A percentile compares a stretch with the other conserved stretches of the same genome.
phyloP scores from a whole-genome alignment of 2,329 filamentous ascomycete species.

The Bipolaris cookei region DNA sequence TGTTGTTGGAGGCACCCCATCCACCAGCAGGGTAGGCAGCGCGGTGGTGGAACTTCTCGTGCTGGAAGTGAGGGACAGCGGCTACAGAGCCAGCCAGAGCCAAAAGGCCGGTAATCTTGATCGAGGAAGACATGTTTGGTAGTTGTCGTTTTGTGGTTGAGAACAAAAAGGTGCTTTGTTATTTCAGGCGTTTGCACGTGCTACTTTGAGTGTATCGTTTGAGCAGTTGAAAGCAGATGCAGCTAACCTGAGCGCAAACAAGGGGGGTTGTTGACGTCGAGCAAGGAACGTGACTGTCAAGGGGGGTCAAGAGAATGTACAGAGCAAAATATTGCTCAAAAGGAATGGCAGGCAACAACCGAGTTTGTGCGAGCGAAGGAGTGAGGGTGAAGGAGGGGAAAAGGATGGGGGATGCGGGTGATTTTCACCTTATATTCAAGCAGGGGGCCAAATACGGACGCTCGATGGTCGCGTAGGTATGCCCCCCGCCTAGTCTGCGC shows the following conservation, averaged over 20 bases:
- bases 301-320: conserved; percentile 19
- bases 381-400: conserved; percentile 6
- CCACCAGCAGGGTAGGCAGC: conserved; percentile 42
- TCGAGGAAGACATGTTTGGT: conserved; percentile 45
- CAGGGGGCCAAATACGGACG: conserved; percentile 5
- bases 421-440: conserved; percentile 11
- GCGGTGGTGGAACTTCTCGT: conserved; percentile 40
- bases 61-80: conserved; percentile 46
- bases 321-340: conserved; percentile 15
- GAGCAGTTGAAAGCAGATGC: conserved; percentile 14
- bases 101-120: conserved; percentile 51
- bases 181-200: conserved; percentile 1
- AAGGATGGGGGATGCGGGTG: conserved; percentile 5
- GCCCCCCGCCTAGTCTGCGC: conserved; percentile 2
- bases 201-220: conserved; percentile 11
- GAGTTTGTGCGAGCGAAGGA: conserved; percentile 12
- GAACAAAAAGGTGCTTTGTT: not conserved
- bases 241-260: conserved; percentile 20
- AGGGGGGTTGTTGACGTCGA: conserved; percentile 12
- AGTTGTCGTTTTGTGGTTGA: conserved; percentile 15
- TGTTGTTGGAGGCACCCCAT: conserved; percentile 38
- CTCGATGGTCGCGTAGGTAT: not conserved
- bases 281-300: conserved; percentile 15
- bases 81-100: conserved; percentile 51
- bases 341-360: conserved; percentile 15